Evolutionary conservation across 768 basidiomycete genomes (phyloP).

Genomic region (Leccinellum luteum): DNA sequence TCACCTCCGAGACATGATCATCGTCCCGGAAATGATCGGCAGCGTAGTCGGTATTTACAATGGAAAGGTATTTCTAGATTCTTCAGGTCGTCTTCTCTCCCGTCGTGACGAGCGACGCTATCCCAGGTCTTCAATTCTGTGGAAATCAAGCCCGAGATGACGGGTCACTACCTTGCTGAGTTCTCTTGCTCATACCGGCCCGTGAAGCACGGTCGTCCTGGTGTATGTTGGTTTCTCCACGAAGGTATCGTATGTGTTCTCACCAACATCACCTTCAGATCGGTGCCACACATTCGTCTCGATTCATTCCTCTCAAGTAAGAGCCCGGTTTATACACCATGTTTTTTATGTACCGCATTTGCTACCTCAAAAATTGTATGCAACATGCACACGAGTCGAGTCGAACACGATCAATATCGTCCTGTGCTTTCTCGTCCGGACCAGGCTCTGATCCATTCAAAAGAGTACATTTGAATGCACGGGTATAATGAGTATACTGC

Average conservation of each 20-base stretch:
- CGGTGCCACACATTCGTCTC: constrained; percentile 88
- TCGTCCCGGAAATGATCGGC: constrained; percentile 99
- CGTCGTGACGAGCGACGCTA: not conserved
- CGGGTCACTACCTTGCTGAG: constrained; percentile 98
- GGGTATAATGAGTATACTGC: constrained; percentile 62
- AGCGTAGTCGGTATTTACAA: constrained; percentile 98
- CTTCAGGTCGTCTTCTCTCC: not conserved
- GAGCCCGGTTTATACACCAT: constrained; percentile 24
- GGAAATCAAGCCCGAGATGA: constrained; percentile 99
- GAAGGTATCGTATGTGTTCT: not conserved
- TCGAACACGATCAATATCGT: not conserved
- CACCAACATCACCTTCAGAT: constrained; percentile 46
- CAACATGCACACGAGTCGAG: constrained; percentile 29
- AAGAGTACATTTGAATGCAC: constrained; percentile 40
- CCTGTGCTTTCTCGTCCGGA: constrained; percentile 7
- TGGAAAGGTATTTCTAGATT: constrained; percentile 66
- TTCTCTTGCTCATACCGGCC: constrained; percentile 97
- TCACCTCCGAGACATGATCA: constrained; percentile 98
- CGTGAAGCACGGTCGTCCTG: constrained; percentile 99
- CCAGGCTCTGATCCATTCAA: constrained; percentile 30
- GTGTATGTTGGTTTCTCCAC: constrained; percentile 61
- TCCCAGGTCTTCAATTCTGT: constrained; percentile 87
- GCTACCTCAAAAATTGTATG: constrained; percentile 38
- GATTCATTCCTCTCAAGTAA: constrained; percentile 98
- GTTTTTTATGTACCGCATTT: constrained; percentile 23